Base-by-base conservation (phyloP, 257 asterid genomes). In the Scutellaria barbata region DNA sequence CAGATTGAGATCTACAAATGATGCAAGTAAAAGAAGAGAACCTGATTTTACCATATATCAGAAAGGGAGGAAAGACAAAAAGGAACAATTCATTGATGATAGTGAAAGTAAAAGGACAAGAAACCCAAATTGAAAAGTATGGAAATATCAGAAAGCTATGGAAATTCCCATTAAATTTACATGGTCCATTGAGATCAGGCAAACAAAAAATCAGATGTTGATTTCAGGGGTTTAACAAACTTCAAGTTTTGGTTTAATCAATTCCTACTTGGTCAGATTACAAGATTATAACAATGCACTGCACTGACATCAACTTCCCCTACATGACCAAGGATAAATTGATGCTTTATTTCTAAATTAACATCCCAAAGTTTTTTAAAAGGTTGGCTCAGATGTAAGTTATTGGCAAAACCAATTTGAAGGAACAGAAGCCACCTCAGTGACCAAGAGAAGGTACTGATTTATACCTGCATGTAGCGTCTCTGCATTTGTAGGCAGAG, bases 401-500 rank as follows among this genome's bases (percentile, higher is more conserved):
- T 75, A 47, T 58, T 40, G 39, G 74, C 8, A 46, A 30, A 9
- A 55, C 18, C 41, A 57, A 57, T 57, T 33, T 42, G 22, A 67
- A 9, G 22, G 66, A 72, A 66, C 56, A 74, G 42, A 68, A 62
- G 46, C 41, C 63, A 22, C 48, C 59, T 71, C 35, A 67, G 55
- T 20, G 41, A 63, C 56, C 61, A 69, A 33, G 59, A 53, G 48
- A 71, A 42, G 52, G 47, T 50, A 65, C 51, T 16, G 40, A 59
- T 48, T 37, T 61, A 13, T 83, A 92, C 98, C 96, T 88, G 92
- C 98, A 92, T 22, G 92, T 76, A 67, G 88, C 72, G 64, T 90
- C 98, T 71, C 97, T 87, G 83, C 98, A 92, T 83, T 76, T 81
- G 83, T 87, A 92, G 72, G 98, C 98, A 71, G 98, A 90, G 72